Evolutionary conservation across 1,284 basidiomycete genomes (phyloP).

Genomic region (Papiliotrema laurentii): DNA sequence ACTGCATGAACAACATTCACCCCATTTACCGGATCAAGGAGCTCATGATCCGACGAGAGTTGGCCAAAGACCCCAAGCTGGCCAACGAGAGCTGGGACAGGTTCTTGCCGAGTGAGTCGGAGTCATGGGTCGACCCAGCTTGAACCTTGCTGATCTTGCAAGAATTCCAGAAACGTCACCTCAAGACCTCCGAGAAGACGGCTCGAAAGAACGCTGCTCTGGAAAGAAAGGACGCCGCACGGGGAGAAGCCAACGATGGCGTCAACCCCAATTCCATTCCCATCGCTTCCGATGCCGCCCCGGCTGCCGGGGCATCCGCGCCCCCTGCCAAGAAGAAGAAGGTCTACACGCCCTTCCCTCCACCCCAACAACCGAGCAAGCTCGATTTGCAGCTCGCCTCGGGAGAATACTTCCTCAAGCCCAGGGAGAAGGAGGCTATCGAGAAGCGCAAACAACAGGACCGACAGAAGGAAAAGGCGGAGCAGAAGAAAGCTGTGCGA

Average conservation of each 20-base stretch:
- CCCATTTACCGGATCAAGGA: constrained; percentile 99
- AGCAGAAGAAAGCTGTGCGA: constrained; percentile 66
- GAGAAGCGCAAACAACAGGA: constrained; percentile 38
- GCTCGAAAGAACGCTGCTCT: constrained; percentile 68
- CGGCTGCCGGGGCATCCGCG: not conserved
- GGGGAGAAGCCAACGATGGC: not conserved
- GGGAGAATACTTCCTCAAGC: constrained; percentile 96
- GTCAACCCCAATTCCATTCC: constrained; percentile 13
- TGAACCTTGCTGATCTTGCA: not conserved
- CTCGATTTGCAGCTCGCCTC: constrained; percentile 91
- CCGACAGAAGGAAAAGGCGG: constrained; percentile 70
- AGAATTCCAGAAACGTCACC: constrained; percentile 86
- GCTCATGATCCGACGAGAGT: constrained; percentile 96
- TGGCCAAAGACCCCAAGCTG: constrained; percentile 96
- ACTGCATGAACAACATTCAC: constrained; percentile 99
- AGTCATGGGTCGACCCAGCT: not conserved
- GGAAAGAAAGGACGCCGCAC: constrained; percentile 12
- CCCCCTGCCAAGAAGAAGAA: constrained; percentile 63
- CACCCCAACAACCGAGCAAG: constrained; percentile 89
- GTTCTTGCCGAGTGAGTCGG: constrained; percentile 69
- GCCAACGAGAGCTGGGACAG: constrained; percentile 94
- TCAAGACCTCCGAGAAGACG: constrained; percentile 89
- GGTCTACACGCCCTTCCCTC: constrained; percentile 98
- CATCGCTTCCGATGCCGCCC: constrained; percentile 9
- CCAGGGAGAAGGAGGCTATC: constrained; percentile 51